Evolutionary conservation across 768 basidiomycete genomes (phyloP), one percentile per base, ranked within the genome.

Genomic region (Collybiopsis luxurians): DNA sequence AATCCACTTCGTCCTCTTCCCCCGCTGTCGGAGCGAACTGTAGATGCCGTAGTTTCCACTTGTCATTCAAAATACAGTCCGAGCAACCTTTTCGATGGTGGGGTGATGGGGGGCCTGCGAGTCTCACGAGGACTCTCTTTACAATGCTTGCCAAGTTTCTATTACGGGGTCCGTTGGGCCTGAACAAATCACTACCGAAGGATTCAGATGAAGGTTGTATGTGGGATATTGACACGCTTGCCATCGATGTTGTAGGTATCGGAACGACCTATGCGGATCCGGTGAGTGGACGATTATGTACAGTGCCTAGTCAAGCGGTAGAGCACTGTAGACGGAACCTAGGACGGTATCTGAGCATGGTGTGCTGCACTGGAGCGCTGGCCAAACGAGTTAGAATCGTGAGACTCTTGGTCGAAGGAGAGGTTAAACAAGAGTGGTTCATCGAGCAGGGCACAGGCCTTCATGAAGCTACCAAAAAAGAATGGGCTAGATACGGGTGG

Each of bases 401-500:
- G 11, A 21, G 44, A 7, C 21, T 45, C 24, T 5, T 12, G n/a
- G 24, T 45, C 19, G 24, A 45, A 19, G 44, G 44, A 2, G 44
- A 45, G 12, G 4, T 45, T 13, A 61, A 57, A 23, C 52, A 48
- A 59, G 61, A 69, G 28, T 64, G 59, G 28, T 54, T 73, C 11
- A 26, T 45, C 21, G 21, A 45, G 12, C 44, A 9, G 21, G 24
- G 44, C 13, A 13, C 13, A 24, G 26, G 24, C 7, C 21, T 45
- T 5, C 13, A 12, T 5, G 6, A 7, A 6, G 13, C 19, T 4
- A 24, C n/a, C 6, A 45, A 26, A 13, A 26, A 45, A 21, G 9
- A 13, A 2, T 45, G 44, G 44, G 44, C 44, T 12, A 12, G 24
- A 12, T 45, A 45, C 13, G 44, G 44, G 24, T 45, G 44, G 44